Conservation (phyloP, 805 yeast genomes). For the Zygotorulaspora sp. region DNA sequence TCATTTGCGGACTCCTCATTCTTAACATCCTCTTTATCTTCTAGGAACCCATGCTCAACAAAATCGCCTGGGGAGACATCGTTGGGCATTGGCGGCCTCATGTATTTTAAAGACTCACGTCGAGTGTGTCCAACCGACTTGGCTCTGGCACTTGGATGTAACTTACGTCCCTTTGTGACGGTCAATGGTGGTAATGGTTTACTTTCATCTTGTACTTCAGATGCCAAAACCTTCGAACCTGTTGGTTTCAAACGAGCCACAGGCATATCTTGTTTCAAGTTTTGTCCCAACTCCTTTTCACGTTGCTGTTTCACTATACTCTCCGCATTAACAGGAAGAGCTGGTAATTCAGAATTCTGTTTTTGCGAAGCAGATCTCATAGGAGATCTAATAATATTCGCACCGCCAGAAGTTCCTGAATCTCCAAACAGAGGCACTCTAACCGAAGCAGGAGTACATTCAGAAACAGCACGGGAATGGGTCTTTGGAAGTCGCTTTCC, state of each 20-base stretch:
- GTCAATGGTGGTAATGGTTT: slow-evolving; percentile 25
- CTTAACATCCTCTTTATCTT: slow-evolving; percentile 46
- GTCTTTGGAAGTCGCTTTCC: slow-evolving; percentile 19
- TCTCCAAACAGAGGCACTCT: slow-evolving; percentile 29
- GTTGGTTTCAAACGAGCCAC: slow-evolving; percentile 7
- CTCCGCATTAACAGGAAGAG: slow-evolving; percentile 36
- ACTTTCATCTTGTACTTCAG: slow-evolving; percentile 17
- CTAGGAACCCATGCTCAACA: slow-evolving; percentile 43
- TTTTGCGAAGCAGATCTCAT: slow-evolving; percentile 28
- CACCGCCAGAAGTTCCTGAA: background rate
- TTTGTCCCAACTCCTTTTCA: slow-evolving; percentile 21
- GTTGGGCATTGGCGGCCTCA: slow-evolving; percentile 34
- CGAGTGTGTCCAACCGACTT: slow-evolving; percentile 71
- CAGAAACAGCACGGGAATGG: slow-evolving; percentile 40
- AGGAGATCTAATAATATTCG: slow-evolving; percentile 17
- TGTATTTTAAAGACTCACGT: slow-evolving; percentile 49
- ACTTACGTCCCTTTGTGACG: slow-evolving; percentile 33
- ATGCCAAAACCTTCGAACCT: slow-evolving; percentile 7
- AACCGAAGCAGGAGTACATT: slow-evolving; percentile 29
- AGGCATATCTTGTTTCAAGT: slow-evolving; percentile 19
- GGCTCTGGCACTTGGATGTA: slow-evolving; percentile 83
- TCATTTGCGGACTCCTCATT: slow-evolving; percentile 39
- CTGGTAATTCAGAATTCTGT: slow-evolving; percentile 30
- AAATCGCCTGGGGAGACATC: slow-evolving; percentile 34
- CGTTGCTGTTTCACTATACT: slow-evolving; percentile 31